Percentiles rank a stretch among this genome's conserved stretches.
Conservation (phyloP, 805 yeast species). For the Lipomyces sp. region DNA sequence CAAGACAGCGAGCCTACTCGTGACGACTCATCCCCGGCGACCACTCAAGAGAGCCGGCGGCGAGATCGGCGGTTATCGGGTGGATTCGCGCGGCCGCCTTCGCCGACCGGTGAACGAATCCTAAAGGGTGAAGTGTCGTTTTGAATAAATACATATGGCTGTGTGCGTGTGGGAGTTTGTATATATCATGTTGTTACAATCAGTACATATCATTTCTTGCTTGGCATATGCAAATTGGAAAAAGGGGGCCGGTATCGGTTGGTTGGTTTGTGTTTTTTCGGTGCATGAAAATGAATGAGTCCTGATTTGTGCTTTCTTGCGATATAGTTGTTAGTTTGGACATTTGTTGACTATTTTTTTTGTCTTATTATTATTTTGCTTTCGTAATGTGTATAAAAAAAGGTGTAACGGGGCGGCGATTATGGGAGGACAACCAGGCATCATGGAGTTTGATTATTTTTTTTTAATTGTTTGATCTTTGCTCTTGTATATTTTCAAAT, state of each 20-base stretch:
- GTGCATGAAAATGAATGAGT: not conserved
- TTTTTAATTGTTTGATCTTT: not conserved
- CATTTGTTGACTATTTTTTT: not conserved
- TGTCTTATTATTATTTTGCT: not conserved
- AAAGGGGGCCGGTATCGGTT: too few relatives aligned
- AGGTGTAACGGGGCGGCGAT: too few relatives aligned
- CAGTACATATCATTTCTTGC: conserved; percentile 1
- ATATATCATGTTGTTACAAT: not conserved
- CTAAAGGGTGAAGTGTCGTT: conserved; percentile 45
- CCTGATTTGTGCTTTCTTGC: not conserved
- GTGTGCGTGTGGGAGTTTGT: not conserved
- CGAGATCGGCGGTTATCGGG: conserved; percentile 25
- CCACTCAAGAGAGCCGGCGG: not conserved
- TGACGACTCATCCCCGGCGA: conserved; percentile 18
- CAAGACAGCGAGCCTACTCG: conserved; percentile 15
- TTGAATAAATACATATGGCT: conserved; percentile 17
- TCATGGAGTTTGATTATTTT: not conserved
- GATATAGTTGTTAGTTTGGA: not conserved
- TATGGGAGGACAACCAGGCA: not conserved
- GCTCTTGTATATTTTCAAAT: not conserved
- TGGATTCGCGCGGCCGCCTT: conserved; percentile 42
- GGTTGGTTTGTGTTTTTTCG: not conserved
- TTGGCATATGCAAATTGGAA: not conserved
- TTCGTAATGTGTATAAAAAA: not conserved
- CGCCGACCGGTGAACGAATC: conserved; percentile 46